Percentiles rank a stretch among this genome's conserved stretches.
These are phyloP conservation scores for Kodamaea sp. DNA, from an alignment of 1,139 yeast species.

Conservation along the genomic window DNA sequence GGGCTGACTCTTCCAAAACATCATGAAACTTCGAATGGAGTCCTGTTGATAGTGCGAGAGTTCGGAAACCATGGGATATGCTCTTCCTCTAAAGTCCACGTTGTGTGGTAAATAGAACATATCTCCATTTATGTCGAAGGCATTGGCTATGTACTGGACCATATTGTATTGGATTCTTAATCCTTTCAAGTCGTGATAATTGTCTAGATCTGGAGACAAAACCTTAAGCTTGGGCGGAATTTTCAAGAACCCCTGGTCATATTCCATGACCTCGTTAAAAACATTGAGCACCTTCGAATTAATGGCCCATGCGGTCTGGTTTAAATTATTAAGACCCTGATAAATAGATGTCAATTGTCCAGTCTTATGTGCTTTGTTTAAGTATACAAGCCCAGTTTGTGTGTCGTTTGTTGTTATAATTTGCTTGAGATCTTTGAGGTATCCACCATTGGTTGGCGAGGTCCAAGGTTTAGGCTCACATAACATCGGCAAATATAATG, in stretches of 20 bases:
- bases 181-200: constrained; percentile 19
- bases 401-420: constrained; percentile 26
- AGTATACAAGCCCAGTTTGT: constrained; percentile 19
- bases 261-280: constrained; percentile 24
- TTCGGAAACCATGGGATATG: constrained; percentile 40
- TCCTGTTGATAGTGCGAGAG: constrained; percentile 43
- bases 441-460: constrained; percentile 39
- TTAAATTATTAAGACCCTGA: constrained; percentile 31
- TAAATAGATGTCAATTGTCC: constrained; percentile 39
- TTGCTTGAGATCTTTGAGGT: constrained; percentile 25
- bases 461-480: constrained; percentile 42
- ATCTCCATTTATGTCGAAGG: constrained; percentile 36
- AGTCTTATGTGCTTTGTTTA: constrained; percentile 28
- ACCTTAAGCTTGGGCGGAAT: constrained; percentile 26
- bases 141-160: constrained; percentile 25
- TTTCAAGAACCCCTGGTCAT: constrained; percentile 27
- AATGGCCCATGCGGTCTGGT: constrained; percentile 40
- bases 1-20: constrained; percentile 42
- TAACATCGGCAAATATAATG: constrained; percentile 40
- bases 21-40: constrained; percentile 32
- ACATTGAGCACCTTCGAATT: constrained; percentile 27
- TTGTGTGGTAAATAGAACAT: constrained; percentile 41
- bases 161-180: constrained; percentile 25
- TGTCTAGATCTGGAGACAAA: constrained; percentile 4
- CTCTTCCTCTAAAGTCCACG: constrained; percentile 46